phyloP scores from a whole-genome alignment of 2,329 filamentous ascomycete genomes.

The Anisogramma anomala region DNA sequence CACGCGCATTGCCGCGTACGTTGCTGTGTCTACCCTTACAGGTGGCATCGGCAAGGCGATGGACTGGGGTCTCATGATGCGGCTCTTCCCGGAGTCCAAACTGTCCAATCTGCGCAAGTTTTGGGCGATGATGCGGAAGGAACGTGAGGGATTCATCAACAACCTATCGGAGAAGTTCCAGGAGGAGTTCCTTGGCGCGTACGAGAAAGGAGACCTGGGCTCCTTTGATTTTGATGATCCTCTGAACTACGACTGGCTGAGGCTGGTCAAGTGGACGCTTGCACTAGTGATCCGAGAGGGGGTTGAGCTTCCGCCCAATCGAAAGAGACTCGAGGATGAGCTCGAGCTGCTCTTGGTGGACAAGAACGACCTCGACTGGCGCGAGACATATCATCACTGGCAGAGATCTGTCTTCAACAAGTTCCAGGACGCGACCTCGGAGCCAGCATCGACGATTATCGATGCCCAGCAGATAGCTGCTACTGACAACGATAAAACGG shows the following conservation, averaged over 20 bases:
- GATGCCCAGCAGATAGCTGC: slow-evolving; percentile 9
- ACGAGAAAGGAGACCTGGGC: slow-evolving; percentile 49
- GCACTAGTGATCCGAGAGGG: slow-evolving; percentile 36
- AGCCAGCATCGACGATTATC: slow-evolving; percentile 30
- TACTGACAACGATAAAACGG: slow-evolving; percentile 16
- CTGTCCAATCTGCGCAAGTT: slow-evolving; percentile 41
- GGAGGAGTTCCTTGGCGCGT: slow-evolving; percentile 52
- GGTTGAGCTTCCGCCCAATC: slow-evolving; percentile 36
- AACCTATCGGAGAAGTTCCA: slow-evolving; percentile 53
- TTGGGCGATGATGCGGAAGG: slow-evolving; percentile 42
- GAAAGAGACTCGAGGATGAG: slow-evolving; percentile 28
- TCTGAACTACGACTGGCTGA: slow-evolving; percentile 55
- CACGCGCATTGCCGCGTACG: slow-evolving; percentile 42
- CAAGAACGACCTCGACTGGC: slow-evolving; percentile 35
- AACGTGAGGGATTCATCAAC: slow-evolving; percentile 41
- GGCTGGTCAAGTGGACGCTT: slow-evolving; percentile 55
- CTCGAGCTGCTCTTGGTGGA: slow-evolving; percentile 22
- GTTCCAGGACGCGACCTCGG: slow-evolving; percentile 41
- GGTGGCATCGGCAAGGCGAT: slow-evolving; percentile 48
- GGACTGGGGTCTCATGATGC: slow-evolving; percentile 49
- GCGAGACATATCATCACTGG: slow-evolving; percentile 44
- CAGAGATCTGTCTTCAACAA: slow-evolving; percentile 45
- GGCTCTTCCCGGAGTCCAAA: slow-evolving; percentile 42
- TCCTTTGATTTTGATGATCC: slow-evolving; percentile 52
- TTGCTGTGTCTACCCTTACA: slow-evolving; percentile 45